Evolutionary conservation across 257 asterid genomes (phyloP), one percentile per base, ranked within the genome.

Genomic region (Scutellaria galericulata): DNA sequence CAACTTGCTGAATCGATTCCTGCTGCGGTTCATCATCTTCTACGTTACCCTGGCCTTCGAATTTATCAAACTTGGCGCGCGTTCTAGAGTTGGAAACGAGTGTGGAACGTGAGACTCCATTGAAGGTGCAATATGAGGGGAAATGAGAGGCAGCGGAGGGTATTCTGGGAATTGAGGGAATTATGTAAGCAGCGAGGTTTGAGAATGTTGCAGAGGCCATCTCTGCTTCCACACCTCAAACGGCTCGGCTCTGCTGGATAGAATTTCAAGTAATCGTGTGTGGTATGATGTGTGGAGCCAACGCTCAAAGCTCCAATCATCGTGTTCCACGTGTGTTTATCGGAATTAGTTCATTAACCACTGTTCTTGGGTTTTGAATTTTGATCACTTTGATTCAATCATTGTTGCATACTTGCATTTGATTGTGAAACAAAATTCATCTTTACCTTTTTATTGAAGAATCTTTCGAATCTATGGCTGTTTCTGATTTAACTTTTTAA

Each of bases 41-140:
- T 62, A 70, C 48, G 75, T 48, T 60, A 45, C 85, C 96, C 66
- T 71, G 86, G 67, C 82, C 85, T 75, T 89, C 84, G 68, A 93
- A 91, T 73, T 89, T 82, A 24, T 91, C 97, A 42, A 91, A 93
- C 80, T 91, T 93, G 82, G 97, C 96, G 8, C 55, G 78, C 44
- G 77, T 47, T 66, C 67, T 83, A 53, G 90, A 74, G 70, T 2
- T 64, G 59, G 77, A 77, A 27, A 57, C 41, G 74, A 68, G 62
- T 39, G 51, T 61, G 66, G 66, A 73, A 9, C 76, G 76, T 52
- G 81, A 71, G 68, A 75, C 60, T 63, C 85, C 82, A 63, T 6
- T 48, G 67, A 11, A 53, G 47, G 31, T 54, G 20, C 74, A 68
- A 64, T 66, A 57, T 4, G 89, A 77, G 7, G 83, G 67, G 24